phyloP scores from a whole-genome alignment of 257 asterid genomes.

The Solanum paucissectum region DNA sequence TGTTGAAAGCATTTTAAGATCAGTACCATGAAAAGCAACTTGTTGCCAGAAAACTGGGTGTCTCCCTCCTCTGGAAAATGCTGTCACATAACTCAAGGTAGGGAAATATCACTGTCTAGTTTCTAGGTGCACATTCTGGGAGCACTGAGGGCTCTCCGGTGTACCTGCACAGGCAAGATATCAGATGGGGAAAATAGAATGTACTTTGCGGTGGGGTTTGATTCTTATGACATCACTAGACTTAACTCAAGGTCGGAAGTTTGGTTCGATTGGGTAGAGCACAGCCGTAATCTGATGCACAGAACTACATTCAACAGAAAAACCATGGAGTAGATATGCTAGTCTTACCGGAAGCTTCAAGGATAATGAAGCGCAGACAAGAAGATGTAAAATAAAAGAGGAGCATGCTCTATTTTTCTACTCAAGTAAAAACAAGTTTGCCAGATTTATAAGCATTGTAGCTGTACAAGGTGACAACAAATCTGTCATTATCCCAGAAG shows the following conservation, averaged over 20 bases:
- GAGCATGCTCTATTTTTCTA: background rate
- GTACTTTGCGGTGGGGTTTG: background rate
- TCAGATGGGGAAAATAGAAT: background rate
- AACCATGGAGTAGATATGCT: background rate
- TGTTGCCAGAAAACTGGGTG: no score
- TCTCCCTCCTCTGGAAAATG: no score
- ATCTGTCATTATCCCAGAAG: background rate
- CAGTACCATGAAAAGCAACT: no score
- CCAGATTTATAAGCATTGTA: background rate
- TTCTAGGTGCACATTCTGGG: background rate
- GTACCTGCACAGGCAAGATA: background rate
- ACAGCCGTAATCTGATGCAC: background rate
- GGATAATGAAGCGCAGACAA: background rate
- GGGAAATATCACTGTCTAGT: background rate
- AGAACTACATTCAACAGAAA: background rate
- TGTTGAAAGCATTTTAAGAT: no score
- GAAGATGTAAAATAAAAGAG: background rate
- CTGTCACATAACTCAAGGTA: background rate
- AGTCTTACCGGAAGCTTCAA: background rate
- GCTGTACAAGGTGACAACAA: background rate
- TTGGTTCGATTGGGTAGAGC: background rate
- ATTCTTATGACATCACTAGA: background rate
- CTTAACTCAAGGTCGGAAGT: background rate
- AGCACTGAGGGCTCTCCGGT: background rate
- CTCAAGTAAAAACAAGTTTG: background rate